Base-by-base conservation (phyloP, 441 rosid species). In the Syzygium syzygioides region DNA sequence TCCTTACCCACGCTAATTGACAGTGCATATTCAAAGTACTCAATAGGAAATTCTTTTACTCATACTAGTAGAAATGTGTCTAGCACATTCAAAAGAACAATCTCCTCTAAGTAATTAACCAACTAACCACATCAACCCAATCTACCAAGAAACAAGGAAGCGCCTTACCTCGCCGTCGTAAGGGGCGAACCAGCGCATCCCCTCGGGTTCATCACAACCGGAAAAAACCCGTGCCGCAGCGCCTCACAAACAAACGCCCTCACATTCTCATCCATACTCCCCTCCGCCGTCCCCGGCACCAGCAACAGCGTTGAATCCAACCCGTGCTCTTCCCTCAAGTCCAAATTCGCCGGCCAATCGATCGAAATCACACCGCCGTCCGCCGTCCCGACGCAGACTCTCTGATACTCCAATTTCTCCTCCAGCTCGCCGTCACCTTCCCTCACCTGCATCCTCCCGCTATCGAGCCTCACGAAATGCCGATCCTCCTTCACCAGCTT, bases 171-270 rank as follows among this genome's bases (percentile, higher is more conserved):
- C 34, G 99, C 93, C 32, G 98, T 95, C 84, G 98, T 97, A 85
- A 98, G 95, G 1, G 99, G 99, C 4, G 99, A 98, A 66, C 96
- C 96, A 87, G 98, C 99, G 79, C 99, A 98, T 30, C 99, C 99
- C 93, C 99, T 96, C 57, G 99, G 99, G 50, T 98, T 98, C 97
- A 98, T 93, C 56, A 98, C 98, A 87, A 98, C 93, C n/a, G 99
- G 99, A 86, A 98, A 98, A 86, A 93, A 85, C 17, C 99, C 99
- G 7, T 94, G 91, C 86, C 85, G 89, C 62, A 96, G 94, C 41
- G 98, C 95, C 54, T 94, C 96, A 71, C 91, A 89, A 37, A 95
- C 98, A 91, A 95, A 97, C 25, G 92, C 89, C 90, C 94, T 92
- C 60, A 96, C 93, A 64, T 87, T 92, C 66, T 89, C 88, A 60